Evolutionary conservation across 345 rosid genomes (phyloP).

Genomic region (Populus alba): DNA sequence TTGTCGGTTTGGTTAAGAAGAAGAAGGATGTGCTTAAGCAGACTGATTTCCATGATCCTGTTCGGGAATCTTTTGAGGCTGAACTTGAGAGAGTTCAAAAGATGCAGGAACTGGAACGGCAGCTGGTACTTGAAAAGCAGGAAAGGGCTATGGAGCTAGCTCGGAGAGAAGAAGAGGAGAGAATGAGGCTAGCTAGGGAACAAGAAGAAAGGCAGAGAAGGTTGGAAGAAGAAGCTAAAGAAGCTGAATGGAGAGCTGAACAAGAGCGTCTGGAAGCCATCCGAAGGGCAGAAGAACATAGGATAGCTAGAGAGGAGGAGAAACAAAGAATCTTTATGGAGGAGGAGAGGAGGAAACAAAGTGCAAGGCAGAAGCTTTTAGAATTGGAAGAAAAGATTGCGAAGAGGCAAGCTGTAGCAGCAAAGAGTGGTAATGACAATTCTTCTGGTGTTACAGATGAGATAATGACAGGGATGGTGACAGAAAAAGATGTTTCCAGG

Average conservation of each 20-base stretch:
- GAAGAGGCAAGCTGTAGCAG: conserved; percentile 67
- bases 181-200: conserved; percentile 66
- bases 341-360: conserved; percentile 95
- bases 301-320: conserved; percentile 92
- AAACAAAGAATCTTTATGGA: conserved; percentile 68
- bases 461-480: conserved; percentile 35
- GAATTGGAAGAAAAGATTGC: conserved; percentile 95
- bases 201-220: conserved; percentile 70
- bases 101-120: conserved; percentile 89
- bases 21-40: conserved; percentile 72
- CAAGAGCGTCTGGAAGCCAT: conserved; percentile 73
- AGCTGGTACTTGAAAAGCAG: conserved; percentile 69
- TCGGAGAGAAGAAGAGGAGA: conserved; percentile 87
- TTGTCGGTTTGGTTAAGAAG: conserved; percentile 71
- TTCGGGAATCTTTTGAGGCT: conserved; percentile 96
- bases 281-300: conserved; percentile 75
- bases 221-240: conserved; percentile 84
- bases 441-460: conserved; percentile 52
- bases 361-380: conserved; percentile 89
- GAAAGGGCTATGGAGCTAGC: conserved; percentile 81
- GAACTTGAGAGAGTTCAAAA: conserved; percentile 97
- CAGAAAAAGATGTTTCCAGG: conserved; percentile 46
- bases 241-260: conserved; percentile 87
- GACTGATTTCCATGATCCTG: conserved; percentile 87
- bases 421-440: conserved; percentile 36